These are phyloP conservation scores for Barnettozyma botsteinii DNA, from an alignment of 805 yeast species.

Conservation along the genomic window DNA sequence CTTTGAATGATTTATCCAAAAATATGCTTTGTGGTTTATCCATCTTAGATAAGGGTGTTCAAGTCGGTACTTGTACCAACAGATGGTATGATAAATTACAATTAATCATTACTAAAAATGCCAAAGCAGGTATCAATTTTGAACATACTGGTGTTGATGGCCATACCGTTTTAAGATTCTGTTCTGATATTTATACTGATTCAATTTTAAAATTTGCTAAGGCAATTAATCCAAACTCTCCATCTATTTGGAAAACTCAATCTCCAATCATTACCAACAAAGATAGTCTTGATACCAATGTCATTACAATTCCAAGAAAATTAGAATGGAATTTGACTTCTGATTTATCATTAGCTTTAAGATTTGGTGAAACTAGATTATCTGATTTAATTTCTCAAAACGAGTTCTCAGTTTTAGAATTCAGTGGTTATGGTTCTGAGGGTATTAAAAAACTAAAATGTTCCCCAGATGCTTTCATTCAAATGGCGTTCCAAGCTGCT, in stretches of 20 bases:
- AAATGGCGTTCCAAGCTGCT: constrained; percentile 90
- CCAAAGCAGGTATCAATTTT: constrained; percentile 88
- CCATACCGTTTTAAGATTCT: constrained; percentile 84
- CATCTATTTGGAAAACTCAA: constrained; percentile 58
- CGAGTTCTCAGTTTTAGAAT: constrained; percentile 78
- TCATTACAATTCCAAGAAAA: constrained; percentile 72
- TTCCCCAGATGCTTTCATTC: constrained; percentile 92
- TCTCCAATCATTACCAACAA: constrained; percentile 43
- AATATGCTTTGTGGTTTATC: constrained; percentile 88
- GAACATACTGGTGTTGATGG: constrained; percentile 97
- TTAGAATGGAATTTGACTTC: constrained; percentile 82
- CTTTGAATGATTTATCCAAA: constrained; percentile 61
- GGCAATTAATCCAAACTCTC: constrained; percentile 64
- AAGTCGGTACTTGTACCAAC: constrained; percentile 90
- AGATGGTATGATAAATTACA: constrained; percentile 94
- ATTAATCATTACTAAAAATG: constrained; percentile 79
- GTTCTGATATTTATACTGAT: constrained; percentile 87
- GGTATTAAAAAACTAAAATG: constrained; percentile 78
- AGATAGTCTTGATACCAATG: constrained; percentile 38
- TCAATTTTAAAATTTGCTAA: constrained; percentile 83
- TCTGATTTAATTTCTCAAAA: constrained; percentile 85
- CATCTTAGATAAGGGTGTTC: constrained; percentile 74
- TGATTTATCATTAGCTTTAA: constrained; percentile 68
- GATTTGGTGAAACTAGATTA: constrained; percentile 87
- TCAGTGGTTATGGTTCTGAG: constrained; percentile 61